Conservation (phyloP, 208 protist genomes). For the Trichomonas vaginalis region DNA sequence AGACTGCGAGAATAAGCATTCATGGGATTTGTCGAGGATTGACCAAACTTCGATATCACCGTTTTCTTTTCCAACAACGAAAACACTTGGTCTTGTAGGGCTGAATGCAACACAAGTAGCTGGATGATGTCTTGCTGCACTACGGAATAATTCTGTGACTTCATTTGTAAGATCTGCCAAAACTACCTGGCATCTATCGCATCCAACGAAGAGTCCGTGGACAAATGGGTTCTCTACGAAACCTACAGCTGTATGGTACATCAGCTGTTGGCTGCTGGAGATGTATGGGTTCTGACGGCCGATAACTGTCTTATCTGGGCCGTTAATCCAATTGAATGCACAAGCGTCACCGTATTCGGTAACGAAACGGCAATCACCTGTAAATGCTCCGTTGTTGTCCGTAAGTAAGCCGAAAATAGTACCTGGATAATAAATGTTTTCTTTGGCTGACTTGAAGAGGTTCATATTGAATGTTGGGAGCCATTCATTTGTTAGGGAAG, state of each 20-base stretch:
- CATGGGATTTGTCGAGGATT: background rate
- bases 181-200: background rate
- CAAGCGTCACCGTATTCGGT: background rate
- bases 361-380: background rate
- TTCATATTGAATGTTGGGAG: background rate
- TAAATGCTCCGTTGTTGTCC: background rate
- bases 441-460: background rate
- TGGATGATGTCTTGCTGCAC: background rate
- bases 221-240: background rate
- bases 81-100: background rate
- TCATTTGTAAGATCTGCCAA: background rate
- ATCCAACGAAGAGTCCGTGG: background rate
- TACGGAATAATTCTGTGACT: background rate
- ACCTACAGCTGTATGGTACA: background rate
- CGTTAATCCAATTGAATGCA: background rate
- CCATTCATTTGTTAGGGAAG: slow-evolving; percentile 1
- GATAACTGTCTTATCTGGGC: background rate
- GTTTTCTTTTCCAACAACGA: slow-evolving; percentile 3
- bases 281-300: background rate
- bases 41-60: slow-evolving; percentile 5
- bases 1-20: background rate
- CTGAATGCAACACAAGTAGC: background rate
- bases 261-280: background rate
- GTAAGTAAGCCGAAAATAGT: background rate
- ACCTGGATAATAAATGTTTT: background rate